These are phyloP conservation scores for Taxillus chinensis DNA, from an alignment of 164 flowering plant species.

Conservation along the genomic window DNA sequence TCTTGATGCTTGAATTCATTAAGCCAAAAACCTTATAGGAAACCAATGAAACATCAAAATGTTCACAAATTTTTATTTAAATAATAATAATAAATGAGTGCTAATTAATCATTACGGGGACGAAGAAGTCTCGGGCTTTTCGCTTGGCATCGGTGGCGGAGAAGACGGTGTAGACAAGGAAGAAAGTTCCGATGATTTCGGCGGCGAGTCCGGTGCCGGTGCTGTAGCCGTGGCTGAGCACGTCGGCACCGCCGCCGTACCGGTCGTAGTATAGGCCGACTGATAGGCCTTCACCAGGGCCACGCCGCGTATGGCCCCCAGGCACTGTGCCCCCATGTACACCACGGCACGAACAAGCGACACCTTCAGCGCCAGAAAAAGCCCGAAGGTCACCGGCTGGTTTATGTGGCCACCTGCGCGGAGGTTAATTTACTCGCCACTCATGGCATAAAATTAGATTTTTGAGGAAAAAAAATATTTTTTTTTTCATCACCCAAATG, in stretches of 20 bases:
- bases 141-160: constrained; percentile 45
- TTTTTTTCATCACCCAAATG: too few species aligned
- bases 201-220: constrained; percentile 24
- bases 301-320: constrained; percentile 35
- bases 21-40: too few species aligned
- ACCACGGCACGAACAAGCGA: constrained; percentile 27
- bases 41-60: too few species aligned
- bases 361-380: constrained; percentile 31
- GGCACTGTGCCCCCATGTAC: constrained; percentile 39
- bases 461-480: too few species aligned
- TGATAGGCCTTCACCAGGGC: constrained; percentile 34
- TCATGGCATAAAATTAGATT: too few species aligned
- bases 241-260: constrained; percentile 32
- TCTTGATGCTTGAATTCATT: too few species aligned
- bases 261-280: constrained; percentile 11
- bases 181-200: constrained; percentile 29
- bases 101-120: constrained; percentile 22
- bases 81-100: not conserved
- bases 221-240: constrained; percentile 18
- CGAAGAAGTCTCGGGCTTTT: constrained; percentile 31
- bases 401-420: constrained; percentile 1
- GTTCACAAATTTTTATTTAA: too few species aligned
- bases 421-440: too few species aligned
- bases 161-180: constrained; percentile 33
- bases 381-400: constrained; percentile 31